Conservation (phyloP, 306 rosid genomes). For the Pachyrhizus erosus region DNA sequence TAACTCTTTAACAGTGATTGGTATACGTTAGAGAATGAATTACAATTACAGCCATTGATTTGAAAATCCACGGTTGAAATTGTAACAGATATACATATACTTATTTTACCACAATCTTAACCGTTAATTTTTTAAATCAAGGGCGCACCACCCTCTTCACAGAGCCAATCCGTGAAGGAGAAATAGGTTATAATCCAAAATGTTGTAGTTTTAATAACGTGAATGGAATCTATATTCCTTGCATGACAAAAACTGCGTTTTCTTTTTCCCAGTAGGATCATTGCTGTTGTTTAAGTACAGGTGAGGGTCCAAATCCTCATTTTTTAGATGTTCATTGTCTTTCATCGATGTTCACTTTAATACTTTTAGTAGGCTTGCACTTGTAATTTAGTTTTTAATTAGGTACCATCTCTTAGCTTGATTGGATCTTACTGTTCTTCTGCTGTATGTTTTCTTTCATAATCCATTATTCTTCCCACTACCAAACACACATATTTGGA, state of each 20-base stretch:
- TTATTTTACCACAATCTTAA: not conserved
- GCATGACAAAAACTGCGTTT: not conserved
- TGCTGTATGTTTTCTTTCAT: not conserved
- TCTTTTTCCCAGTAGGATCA: not conserved
- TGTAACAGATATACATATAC: not conserved
- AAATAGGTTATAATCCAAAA: not conserved
- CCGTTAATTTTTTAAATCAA: not conserved
- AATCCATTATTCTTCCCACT: not conserved
- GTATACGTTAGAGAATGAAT: not conserved
- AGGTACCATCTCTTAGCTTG: not conserved
- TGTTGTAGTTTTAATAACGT: not conserved
- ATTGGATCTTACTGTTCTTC: not conserved
- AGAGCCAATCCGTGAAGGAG: not conserved
- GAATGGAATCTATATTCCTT: not conserved
- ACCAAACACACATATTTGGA: not conserved
- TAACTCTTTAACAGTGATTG: not conserved
- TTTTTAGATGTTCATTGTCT: not conserved
- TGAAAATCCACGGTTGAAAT: not conserved
- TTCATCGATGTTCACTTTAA: slow-evolving; percentile 7
- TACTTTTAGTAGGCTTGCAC: not conserved
- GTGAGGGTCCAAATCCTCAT: not conserved
- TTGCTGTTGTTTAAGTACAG: not conserved
- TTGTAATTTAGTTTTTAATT: not conserved
- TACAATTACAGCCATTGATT: not conserved
- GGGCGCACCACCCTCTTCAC: not conserved